phyloP scores from a whole-genome alignment of 2,329 filamentous ascomycete species.

The Huntiella savannae region DNA sequence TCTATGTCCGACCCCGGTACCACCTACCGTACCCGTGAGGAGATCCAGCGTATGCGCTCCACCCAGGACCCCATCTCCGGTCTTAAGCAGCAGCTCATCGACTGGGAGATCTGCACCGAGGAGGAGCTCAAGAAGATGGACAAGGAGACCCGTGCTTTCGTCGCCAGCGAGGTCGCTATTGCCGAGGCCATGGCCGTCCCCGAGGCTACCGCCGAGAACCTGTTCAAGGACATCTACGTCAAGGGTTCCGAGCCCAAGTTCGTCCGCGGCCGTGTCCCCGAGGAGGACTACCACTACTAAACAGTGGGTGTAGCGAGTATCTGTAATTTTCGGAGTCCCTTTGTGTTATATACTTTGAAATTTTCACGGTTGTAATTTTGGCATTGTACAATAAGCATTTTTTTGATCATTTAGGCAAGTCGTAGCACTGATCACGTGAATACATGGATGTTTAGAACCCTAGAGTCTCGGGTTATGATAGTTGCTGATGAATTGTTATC shows the following conservation, averaged over 20 bases:
- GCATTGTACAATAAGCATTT: too few relatives aligned
- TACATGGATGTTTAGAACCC: too few relatives aligned
- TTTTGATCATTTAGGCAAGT: too few relatives aligned
- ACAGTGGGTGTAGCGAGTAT: not conserved
- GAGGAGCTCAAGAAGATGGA: slow-evolving; percentile 92
- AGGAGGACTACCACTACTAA: slow-evolving; percentile 77
- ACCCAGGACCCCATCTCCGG: slow-evolving; percentile 97
- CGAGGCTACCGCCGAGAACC: slow-evolving; percentile 58
- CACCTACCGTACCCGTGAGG: slow-evolving; percentile 96
- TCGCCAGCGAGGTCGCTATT: slow-evolving; percentile 75
- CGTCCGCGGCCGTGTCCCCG: slow-evolving; percentile 68
- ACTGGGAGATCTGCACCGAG: slow-evolving; percentile 82
- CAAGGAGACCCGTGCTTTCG: slow-evolving; percentile 71
- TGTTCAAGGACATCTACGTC: slow-evolving; percentile 95
- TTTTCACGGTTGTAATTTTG: too few relatives aligned
- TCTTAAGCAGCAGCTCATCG: slow-evolving; percentile 92
- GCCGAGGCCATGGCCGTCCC: slow-evolving; percentile 78
- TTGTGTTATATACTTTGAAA: too few relatives aligned
- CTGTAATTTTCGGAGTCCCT: too few relatives aligned
- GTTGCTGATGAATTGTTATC: too few relatives aligned
- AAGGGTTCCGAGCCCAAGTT: slow-evolving; percentile 70
- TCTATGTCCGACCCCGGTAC: slow-evolving; percentile 99
- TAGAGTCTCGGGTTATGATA: too few relatives aligned
- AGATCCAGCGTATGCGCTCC: slow-evolving; percentile 98
- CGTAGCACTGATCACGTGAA: too few relatives aligned